phyloP scores from a whole-genome alignment of 108 stramenopile species.

The Discostella stelligeroides region DNA sequence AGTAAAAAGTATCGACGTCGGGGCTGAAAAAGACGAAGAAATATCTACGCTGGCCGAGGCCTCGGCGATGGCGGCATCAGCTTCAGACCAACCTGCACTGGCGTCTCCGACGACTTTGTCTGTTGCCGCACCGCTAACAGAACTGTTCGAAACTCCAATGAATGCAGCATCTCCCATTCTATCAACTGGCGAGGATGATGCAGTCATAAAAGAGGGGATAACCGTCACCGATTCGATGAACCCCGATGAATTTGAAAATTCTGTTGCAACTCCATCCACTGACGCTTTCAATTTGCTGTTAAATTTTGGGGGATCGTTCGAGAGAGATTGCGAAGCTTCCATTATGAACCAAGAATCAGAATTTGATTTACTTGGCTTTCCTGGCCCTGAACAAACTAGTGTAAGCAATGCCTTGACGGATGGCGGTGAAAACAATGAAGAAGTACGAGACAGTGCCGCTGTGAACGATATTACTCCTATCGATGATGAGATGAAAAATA shows the following conservation, averaged over 20 bases:
- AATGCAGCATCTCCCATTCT: not conserved
- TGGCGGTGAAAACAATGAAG: not conserved
- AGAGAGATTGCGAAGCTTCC: not conserved
- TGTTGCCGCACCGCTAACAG: not conserved
- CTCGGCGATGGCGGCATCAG: too few relatives aligned
- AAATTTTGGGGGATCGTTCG: not conserved
- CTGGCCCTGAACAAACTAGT: not conserved
- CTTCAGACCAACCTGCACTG: too few relatives aligned
- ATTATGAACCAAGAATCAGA: not conserved
- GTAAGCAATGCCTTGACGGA: not conserved
- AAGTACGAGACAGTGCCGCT: too few relatives aligned
- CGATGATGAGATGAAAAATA: too few relatives aligned
- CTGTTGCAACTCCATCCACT: not conserved
- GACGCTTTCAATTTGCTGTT: not conserved
- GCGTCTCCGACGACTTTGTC: too few relatives aligned
- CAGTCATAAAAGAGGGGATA: not conserved
- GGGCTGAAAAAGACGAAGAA: not conserved
- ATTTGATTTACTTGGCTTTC: not conserved
- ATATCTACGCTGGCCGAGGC: not conserved
- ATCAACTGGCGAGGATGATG: not conserved
- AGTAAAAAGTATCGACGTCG: not conserved
- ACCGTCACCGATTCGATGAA: not conserved
- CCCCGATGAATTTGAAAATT: not conserved
- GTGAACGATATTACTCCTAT: not conserved
- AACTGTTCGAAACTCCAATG: constrained; percentile 5